Percentiles rank a stretch among this genome's conserved stretches.
Evolutionary conservation across 352 stramenopile species (phyloP).

Genomic region (Pythium rhizo-oryzae): DNA sequence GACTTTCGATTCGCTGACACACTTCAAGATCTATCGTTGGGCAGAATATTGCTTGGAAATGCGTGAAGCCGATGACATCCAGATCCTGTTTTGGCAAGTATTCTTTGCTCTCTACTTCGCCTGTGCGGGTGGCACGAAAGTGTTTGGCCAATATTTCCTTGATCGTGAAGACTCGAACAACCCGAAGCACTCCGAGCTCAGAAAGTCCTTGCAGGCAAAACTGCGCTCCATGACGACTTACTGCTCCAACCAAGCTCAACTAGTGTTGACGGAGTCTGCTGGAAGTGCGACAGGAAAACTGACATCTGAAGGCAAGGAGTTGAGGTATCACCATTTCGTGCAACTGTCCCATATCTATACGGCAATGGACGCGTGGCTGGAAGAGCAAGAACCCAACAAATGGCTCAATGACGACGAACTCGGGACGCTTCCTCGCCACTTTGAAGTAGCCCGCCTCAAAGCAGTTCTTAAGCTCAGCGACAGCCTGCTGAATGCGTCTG

Average conservation of each 20-base stretch:
- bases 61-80: constrained; percentile 30
- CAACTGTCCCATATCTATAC: constrained; percentile 49
- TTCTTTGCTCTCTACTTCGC: constrained; percentile 48
- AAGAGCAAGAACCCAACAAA: constrained; percentile 77
- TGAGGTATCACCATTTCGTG: constrained; percentile 34
- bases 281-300: constrained; percentile 22
- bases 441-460: constrained; percentile 66
- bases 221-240: constrained; percentile 33
- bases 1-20: constrained; percentile 22
- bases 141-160: constrained; percentile 41
- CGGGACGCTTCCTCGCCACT: constrained; percentile 69
- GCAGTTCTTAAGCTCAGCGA: constrained; percentile 77
- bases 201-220: constrained; percentile 36
- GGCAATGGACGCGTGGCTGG: constrained; percentile 87
- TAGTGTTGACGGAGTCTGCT: constrained; percentile 27
- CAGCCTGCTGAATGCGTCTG: constrained; percentile 38
- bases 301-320: constrained; percentile 34
- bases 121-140: constrained; percentile 30
- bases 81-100: constrained; percentile 47
- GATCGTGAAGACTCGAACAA: constrained; percentile 32
- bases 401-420: constrained; percentile 81
- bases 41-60: constrained; percentile 32
- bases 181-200: constrained; percentile 25
- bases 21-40: constrained; percentile 42
- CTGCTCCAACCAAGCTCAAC: constrained; percentile 37